Evolutionary conservation across 1,139 yeast species (phyloP), one percentile per base, ranked within the genome.

Genomic region (Debaryomyces nepalensis): DNA sequence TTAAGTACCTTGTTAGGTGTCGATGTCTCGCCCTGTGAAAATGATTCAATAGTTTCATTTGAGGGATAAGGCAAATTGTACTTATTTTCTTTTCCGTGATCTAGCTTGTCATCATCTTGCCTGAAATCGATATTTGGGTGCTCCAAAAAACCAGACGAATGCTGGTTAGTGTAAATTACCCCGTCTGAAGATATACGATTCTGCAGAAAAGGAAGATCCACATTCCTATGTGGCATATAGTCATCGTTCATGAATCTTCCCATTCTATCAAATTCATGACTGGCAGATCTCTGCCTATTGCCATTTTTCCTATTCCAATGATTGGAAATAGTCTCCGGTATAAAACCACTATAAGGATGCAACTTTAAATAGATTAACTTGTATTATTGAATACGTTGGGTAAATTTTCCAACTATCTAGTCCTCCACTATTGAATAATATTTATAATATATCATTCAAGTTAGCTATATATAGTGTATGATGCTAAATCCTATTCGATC

Each of bases 181-280:
- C 58, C 55, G 37, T 57, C 60, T 3, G 59, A 56, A 9, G 51
- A 39, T 2, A 55, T 46, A 44, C 60, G 36, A 33, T 30, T 33
- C 20, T 35, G 38, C 23, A 23, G 16, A 18, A 6, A 18, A 7
- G 20, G 14, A 14, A 20, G 18, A 16, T 5, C 8, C 8, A 18
- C 12, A 14, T 8, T 12, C 9, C 26, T 15, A 33, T 18, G 10
- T 26, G 20, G 15, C 12, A 23, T 14, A 29, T 21, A 15, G 11
- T 34, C 16, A 31, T 63, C 9, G 48, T 48, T 26, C 9, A 15
- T 23, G 8, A 15, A 11, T 16, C 16, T 22, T 22, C 60, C 54
- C 18, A 63, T 62, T 36, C 71, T 49, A 22, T 57, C 61, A 12
- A 55, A 55, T 30, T 65, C 70, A 48, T 66, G 66, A 46, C 65